Conservation (phyloP, 192 early-diverging fungal species). For the Backusella westeae region DNA sequence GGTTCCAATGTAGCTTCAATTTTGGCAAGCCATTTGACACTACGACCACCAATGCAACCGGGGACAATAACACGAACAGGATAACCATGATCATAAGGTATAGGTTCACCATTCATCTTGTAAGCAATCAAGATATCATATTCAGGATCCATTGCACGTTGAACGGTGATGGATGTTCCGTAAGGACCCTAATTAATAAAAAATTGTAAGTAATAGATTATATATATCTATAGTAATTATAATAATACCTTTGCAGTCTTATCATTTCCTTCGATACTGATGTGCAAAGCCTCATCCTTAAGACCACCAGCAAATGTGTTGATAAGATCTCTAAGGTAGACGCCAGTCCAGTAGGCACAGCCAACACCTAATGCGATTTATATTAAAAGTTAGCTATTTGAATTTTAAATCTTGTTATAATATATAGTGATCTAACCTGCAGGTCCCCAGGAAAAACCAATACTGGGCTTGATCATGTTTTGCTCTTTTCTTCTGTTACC, state of each 20-base stretch:
- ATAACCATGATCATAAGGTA: slow-evolving; percentile 84
- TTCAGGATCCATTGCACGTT: slow-evolving; percentile 61
- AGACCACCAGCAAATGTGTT: not conserved
- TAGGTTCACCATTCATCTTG: slow-evolving; percentile 70
- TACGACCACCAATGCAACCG: slow-evolving; percentile 85
- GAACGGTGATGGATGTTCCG: slow-evolving; percentile 70
- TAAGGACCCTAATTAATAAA: slow-evolving; percentile 49
- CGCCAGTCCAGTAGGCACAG: not conserved
- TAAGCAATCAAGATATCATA: slow-evolving; percentile 78
- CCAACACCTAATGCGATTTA: not conserved
- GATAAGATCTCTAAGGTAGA: not conserved
- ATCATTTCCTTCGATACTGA: slow-evolving; percentile 57
- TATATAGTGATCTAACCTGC: not conserved
- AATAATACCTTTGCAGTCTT: slow-evolving; percentile 48
- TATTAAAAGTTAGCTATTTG: not conserved
- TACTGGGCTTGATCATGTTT: slow-evolving; percentile 59
- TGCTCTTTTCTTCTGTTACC: slow-evolving; percentile 71
- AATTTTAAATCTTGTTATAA: slow-evolving; percentile 30
- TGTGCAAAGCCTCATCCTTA: not conserved
- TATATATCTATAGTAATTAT: not conserved
- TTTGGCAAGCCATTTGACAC: slow-evolving; percentile 78
- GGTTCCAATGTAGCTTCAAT: slow-evolving; percentile 58
- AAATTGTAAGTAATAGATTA: not conserved
- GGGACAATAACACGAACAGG: slow-evolving; percentile 88
- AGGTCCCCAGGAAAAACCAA: slow-evolving; percentile 53